A percentile compares a stretch with the other conserved stretches of the same genome.
phyloP scores from a whole-genome alignment of 345 rosid genomes.

The Physaria fendleri region DNA sequence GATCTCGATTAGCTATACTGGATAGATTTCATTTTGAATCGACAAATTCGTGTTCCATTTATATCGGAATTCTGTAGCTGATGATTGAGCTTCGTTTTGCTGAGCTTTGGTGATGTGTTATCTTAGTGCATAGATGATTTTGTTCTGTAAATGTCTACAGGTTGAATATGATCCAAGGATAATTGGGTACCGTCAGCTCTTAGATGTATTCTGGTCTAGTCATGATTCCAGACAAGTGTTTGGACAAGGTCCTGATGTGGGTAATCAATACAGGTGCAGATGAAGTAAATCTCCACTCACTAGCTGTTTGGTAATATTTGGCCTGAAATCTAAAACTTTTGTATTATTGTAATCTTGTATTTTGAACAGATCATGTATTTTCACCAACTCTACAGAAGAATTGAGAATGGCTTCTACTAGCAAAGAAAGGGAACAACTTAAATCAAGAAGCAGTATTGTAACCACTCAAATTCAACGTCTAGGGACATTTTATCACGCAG shows the following conservation, averaged over 20 bases:
- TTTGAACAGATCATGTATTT: constrained; percentile 61
- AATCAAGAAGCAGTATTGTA: constrained; percentile 60
- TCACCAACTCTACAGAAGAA: constrained; percentile 83
- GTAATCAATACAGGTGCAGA: constrained; percentile 76
- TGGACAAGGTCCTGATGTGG: constrained; percentile 99
- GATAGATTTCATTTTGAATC: background rate
- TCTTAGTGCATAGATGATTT: background rate
- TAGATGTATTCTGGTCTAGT: constrained; percentile 86
- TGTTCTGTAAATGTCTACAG: constrained; percentile 31
- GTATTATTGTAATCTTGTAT: background rate
- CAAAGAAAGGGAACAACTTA: constrained; percentile 82
- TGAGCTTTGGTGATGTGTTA: background rate
- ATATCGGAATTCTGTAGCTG: background rate
- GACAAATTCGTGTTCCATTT: background rate
- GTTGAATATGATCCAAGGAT: constrained; percentile 79
- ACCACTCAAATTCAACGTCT: constrained; percentile 82
- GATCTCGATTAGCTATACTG: background rate
- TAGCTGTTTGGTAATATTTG: background rate
- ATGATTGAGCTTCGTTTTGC: background rate
- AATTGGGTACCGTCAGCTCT: constrained; percentile 55
- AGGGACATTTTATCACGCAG: constrained; percentile 66
- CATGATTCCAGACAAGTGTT: constrained; percentile 91
- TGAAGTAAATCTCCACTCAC: background rate
- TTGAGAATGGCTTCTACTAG: constrained; percentile 57
- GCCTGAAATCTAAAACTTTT: background rate